Evolutionary conservation across 345 rosid genomes (phyloP), one percentile per base, ranked within the genome.

Genomic region (Pistacia atlantica): DNA sequence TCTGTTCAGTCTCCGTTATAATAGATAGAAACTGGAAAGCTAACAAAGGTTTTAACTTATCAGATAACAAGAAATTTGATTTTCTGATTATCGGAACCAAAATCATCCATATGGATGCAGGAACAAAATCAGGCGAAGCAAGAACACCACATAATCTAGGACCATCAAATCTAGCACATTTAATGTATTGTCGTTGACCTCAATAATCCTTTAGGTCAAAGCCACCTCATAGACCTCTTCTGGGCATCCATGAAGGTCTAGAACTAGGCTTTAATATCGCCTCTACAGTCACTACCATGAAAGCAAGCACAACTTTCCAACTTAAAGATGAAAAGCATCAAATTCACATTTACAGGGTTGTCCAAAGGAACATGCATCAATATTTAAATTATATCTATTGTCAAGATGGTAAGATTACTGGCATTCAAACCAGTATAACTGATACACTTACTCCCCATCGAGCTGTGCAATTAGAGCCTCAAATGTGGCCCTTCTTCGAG

Each of bases 401-500:
- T 38, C 28, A 31, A 25, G 57, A 28, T 33, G 28, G n/a, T n/a
- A 38, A 52, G 25, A 14, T 28, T 65, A 56, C 35, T 22, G 22
- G 55, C 64, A 75, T 64, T 46, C 42, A 48, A 38, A 77, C 58
- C 28, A 54, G 28, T 14, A 66, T 4, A 73, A 70, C 71, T 57
- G 46, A 69, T 28, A 69, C 17, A 83, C 99, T 91, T 86, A 95
- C 98, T 93, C 99, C 65, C 97, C 97, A 52, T 95, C 98, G 64
- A 95, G 97, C 82, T 95, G 99, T 5, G 97, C 90, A 75, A 91
- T 85, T 70, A 95, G 84, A 72, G 99, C 97, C 84, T 92, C 96
- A 85, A 91, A 93, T 55, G 97, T 91, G 60, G 93, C 93, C 84
- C 93, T 87, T 77, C 95, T 87, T 46, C 92, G 86, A 51, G 94